These are phyloP conservation scores for Lophiotrema nucula DNA, from an alignment of 495 filamentous ascomycete species.

Conservation along the genomic window DNA sequence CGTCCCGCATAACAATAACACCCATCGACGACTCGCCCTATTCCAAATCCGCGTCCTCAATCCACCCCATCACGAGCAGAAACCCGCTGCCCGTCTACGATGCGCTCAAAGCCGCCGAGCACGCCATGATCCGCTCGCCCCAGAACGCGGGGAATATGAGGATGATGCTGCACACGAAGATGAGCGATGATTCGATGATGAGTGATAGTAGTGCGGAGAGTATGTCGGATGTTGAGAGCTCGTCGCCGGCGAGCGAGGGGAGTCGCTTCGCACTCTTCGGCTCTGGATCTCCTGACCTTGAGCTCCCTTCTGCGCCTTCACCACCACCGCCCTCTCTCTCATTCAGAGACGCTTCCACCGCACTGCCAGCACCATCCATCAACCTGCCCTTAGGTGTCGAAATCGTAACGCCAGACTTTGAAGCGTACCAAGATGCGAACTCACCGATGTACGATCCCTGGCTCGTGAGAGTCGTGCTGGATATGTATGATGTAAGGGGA, in stretches of 20 bases:
- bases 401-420: neutral
- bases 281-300: neutral
- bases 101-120: conserved; percentile 14
- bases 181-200: conserved; percentile 17
- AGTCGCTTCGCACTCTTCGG: conserved; percentile 2
- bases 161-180: conserved; percentile 15
- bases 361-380: neutral
- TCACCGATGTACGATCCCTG: conserved; percentile 27
- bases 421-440: conserved; percentile 4
- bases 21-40: conserved; percentile 28
- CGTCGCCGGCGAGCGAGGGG: neutral
- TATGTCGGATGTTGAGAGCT: neutral
- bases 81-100: conserved; percentile 6
- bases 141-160: neutral
- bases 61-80: neutral
- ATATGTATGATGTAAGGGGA: conserved; percentile 28
- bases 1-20: conserved; percentile 18
- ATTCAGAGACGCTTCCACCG: neutral
- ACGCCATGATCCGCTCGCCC: neutral
- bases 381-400: neutral
- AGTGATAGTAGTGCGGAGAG: neutral
- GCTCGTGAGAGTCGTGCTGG: conserved; percentile 31
- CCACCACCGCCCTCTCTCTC: neutral
- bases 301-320: neutral
- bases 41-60: conserved; percentile 14